Base-by-base conservation (phyloP, 2,329 filamentous ascomycete genomes). In the Diaporthe citrichinensis region DNA sequence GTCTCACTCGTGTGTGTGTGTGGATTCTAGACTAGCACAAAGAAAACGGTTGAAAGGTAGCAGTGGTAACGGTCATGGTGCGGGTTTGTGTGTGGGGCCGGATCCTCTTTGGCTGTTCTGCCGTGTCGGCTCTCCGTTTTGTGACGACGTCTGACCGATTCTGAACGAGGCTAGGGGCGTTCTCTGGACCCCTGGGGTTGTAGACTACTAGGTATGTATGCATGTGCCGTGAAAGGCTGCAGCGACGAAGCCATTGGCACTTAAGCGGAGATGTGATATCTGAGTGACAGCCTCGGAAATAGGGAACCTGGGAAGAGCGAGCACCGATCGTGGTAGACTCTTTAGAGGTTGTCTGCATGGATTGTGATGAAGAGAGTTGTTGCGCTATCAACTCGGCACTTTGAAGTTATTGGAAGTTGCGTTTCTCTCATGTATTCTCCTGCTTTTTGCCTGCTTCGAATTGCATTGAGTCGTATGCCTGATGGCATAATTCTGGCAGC, bases 71-170 rank as follows among this genome's bases (percentile, higher is more conserved):
- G 41, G 61, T 65, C 53, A 5, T 17, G 17, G 46, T 46, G 59
- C 17, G n/a, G 41, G 39, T 41, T 61, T 34, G 20, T 61, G 20
- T 61, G 34, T 61, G 58, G 58, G 58, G 58, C 23, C 57, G n/a
- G 10, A 44, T 41, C 59, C 59, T 39, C 25, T 20, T 25, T 14
- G 39, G 34, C 34, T 61, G 14, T 61, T 23, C 57, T 57, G 15
- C 53, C 53, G 31, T 57, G 53, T 20, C 57, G 7, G 3, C n/a
- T 25, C 57, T 25, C 20, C 23, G 12, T 25, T 14, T 7, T 25
- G 34, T 39, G 34, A 41, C 23, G 23, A 25, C 36, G 36, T 25
- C 17, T 36, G 10, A 28, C 41, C 23, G n/a, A 7, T 25, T 15
- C 41, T 49, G 61, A 31, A 34, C 61, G 41, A 49, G 61, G 61